Conservation (phyloP, 1,139 yeast genomes). For the Fermentozyma sake region DNA sequence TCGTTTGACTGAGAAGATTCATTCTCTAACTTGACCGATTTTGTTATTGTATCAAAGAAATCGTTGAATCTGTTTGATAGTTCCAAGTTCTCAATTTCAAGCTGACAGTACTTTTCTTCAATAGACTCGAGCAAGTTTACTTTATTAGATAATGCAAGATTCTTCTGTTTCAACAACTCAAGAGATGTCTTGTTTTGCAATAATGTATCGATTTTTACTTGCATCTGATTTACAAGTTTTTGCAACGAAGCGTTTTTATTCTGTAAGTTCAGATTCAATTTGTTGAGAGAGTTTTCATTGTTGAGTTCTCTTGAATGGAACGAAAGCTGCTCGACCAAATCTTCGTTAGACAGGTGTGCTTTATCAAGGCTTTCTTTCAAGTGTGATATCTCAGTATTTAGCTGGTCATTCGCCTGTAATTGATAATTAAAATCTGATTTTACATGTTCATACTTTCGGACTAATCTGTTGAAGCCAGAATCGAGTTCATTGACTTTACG, state of each 20-base stretch:
- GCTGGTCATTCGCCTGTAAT: conserved; percentile 24
- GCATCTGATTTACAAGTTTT: conserved; percentile 31
- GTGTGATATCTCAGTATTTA: conserved; percentile 19
- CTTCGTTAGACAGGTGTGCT: conserved; percentile 34
- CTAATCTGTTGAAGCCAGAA: conserved; percentile 19
- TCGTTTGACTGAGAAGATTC: conserved; percentile 11
- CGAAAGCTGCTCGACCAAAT: conserved; percentile 44
- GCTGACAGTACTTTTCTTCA: conserved; percentile 44
- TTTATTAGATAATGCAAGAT: conserved; percentile 28
- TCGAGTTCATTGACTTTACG: conserved; percentile 17
- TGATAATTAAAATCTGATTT: conserved; percentile 29
- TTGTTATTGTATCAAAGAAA: conserved; percentile 24
- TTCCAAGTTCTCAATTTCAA: conserved; percentile 50
- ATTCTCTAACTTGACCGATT: conserved; percentile 17
- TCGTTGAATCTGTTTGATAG: conserved; percentile 40
- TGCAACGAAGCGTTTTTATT: conserved; percentile 27
- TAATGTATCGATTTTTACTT: conserved; percentile 20
- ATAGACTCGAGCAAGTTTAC: conserved; percentile 37
- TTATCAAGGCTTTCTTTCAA: conserved; percentile 18
- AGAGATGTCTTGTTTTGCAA: conserved; percentile 37
- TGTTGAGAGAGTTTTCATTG: conserved; percentile 7
- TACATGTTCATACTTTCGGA: conserved; percentile 26
- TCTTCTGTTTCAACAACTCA: conserved; percentile 39
- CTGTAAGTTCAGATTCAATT: conserved; percentile 23
- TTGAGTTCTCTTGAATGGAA: conserved; percentile 6